phyloP scores from a whole-genome alignment of 441 rosid species.

The Eugenia klotzschiana region DNA sequence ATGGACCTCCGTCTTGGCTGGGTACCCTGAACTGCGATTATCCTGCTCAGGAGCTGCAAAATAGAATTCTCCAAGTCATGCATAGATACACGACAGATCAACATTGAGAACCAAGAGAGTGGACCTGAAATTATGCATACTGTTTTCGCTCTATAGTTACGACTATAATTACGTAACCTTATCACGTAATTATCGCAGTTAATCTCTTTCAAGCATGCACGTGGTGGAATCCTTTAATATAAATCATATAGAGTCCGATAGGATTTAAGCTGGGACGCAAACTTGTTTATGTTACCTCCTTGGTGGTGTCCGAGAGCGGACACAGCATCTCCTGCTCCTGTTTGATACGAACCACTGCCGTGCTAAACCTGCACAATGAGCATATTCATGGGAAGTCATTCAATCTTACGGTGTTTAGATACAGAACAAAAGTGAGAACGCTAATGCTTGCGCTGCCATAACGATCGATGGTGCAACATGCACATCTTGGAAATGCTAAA shows the following conservation, averaged over 20 bases:
- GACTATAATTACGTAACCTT: neutral
- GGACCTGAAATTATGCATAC: neutral
- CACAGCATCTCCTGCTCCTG: neutral
- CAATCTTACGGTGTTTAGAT: neutral
- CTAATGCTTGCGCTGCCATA: neutral
- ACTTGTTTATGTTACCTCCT: neutral
- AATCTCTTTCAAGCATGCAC: neutral
- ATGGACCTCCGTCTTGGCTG: neutral
- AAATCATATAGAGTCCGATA: neutral
- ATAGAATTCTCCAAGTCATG: neutral
- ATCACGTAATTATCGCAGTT: neutral
- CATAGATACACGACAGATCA: neutral
- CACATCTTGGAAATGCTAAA: neutral
- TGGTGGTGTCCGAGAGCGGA: neutral
- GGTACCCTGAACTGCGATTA: neutral
- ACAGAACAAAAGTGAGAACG: neutral
- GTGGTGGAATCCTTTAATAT: neutral
- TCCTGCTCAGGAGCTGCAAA: neutral
- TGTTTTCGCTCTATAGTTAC: neutral
- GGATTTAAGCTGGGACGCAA: rapidly evolving
- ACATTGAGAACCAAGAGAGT: neutral
- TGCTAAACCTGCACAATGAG: neutral
- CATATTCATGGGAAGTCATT: neutral
- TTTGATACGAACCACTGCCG: neutral
- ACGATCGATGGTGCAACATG: rapidly evolving